phyloP scores from a whole-genome alignment of 768 basidiomycete genomes.

The Phaeotremella fagi region DNA sequence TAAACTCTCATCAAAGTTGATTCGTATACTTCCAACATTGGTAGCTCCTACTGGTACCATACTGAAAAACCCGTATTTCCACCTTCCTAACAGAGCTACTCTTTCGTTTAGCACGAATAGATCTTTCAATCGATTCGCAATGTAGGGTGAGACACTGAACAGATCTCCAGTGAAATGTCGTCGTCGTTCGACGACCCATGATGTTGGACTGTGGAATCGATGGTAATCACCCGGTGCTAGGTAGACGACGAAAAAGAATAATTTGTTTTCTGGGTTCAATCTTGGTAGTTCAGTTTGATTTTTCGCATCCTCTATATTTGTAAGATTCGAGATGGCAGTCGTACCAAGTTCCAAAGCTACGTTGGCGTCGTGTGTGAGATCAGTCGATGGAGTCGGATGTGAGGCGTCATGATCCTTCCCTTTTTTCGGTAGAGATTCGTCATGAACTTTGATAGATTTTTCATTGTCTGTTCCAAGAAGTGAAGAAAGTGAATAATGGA shows the following conservation, averaged over 20 bases:
- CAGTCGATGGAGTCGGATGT: conserved; percentile 23
- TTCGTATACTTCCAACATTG: conserved; percentile 91
- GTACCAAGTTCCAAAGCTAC: conserved; percentile 53
- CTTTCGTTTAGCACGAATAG: conserved; percentile 98
- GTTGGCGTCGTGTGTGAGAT: conserved; percentile 61
- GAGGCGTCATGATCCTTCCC: conserved; percentile 54
- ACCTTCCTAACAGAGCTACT: conserved; percentile 85
- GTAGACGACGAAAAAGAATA: conserved; percentile 93
- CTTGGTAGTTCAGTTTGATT: conserved; percentile 52
- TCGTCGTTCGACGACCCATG: conserved; percentile 95
- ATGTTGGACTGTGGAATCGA: conserved; percentile 89
- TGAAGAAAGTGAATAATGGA: conserved; percentile 87
- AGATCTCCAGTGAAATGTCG: conserved; percentile 95
- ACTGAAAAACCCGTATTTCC: conserved; percentile 91
- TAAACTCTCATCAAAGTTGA: conserved; percentile 89
- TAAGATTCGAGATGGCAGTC: conserved; percentile 13
- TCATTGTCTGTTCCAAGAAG: conserved; percentile 68
- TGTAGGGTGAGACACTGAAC: conserved; percentile 93
- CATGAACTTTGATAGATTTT: conserved; percentile 11
- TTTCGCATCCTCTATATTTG: conserved; percentile 32
- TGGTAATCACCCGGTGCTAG: conserved; percentile 98
- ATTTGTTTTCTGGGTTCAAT: conserved; percentile 67
- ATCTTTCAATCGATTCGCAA: conserved; percentile 84
- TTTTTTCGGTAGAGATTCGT: conserved; percentile 40
- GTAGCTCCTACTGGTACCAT: conserved; percentile 99